A percentile compares a stretch with the other conserved stretches of the same genome.
Evolutionary conservation across 805 yeast genomes (phyloP).

Genomic region (Zygotorulaspora sp.): DNA sequence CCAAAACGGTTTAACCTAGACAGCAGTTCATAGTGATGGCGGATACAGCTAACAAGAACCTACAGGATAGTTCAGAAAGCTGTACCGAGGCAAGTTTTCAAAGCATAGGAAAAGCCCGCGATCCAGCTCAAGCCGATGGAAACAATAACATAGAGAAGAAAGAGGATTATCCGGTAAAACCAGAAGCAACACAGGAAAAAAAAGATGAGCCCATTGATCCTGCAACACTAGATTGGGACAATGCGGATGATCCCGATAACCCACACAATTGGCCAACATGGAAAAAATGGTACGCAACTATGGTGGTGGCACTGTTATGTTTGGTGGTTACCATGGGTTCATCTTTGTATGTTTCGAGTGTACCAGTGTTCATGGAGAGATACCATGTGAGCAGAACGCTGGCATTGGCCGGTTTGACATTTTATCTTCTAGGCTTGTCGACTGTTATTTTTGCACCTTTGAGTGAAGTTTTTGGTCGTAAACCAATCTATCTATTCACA

Average conservation of each 20-base stretch:
- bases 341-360: constrained; percentile 63
- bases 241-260: constrained; percentile 54
- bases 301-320: constrained; percentile 61
- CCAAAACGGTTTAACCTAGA: no score
- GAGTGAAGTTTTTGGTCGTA: constrained; percentile 66
- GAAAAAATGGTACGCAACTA: constrained; percentile 63
- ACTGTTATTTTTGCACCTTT: constrained; percentile 70
- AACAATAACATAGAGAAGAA: not conserved
- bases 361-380: constrained; percentile 46
- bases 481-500: constrained; percentile 53
- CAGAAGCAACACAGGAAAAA: not conserved
- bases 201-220: constrained; percentile 36
- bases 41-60: not conserved
- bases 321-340: constrained; percentile 72
- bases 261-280: constrained; percentile 65
- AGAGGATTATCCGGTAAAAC: not conserved
- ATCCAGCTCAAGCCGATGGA: no score
- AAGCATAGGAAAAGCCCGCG: not conserved
- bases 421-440: constrained; percentile 67
- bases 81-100: not conserved
- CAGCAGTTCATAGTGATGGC: no score
- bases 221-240: constrained; percentile 52
- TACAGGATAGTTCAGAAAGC: not conserved
- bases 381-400: constrained; percentile 57
- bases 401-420: constrained; percentile 62